Evolutionary conservation across 495 filamentous ascomycete genomes (phyloP), one percentile per base, ranked within the genome.

Genomic region (Xylaria sp.): DNA sequence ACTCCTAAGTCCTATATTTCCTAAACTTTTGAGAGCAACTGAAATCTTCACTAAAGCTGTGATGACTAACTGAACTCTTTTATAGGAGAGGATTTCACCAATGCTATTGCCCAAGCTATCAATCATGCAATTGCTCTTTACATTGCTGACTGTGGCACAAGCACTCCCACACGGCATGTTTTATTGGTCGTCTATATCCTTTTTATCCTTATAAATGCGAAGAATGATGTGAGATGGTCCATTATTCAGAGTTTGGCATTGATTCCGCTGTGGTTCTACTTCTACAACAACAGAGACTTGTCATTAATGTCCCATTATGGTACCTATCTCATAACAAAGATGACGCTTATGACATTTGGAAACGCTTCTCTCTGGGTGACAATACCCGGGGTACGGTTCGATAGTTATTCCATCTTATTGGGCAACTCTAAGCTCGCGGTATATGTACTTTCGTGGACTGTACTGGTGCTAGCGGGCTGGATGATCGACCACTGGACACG

Each of bases 241-340:
- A 62, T 52, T 11, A 50, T 69, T 31, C 55, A 58, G 55, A 41
- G 55, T 52, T 43, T 69, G 9, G 48, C 67, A 7, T 43, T 69
- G 6, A 52, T 62, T 52, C 17, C 59, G 17, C 19, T 53, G 24
- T 69, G 67, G 67, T n/a, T 61, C 26, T 50, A 41, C 57, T 62
- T 61, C 31, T 69, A 69, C 46, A 37, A n/a, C 41, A 33, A 69
- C 26, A 3, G 57, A 21, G 67, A 69, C 33, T 33, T 69, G 14
- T 69, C 67, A 19, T 26, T 69, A 52, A 61, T 69, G 55, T 48
- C 67, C 19, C 29, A 62, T 41, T 62, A 69, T 29, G 67, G 41
- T 17, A n/a, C 67, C 5, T 61, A 40, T 40, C 67, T 61, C 43
- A 62, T 62, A 26, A 62, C 58, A 5, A 61, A 43, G 7, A 29